phyloP scores from a whole-genome alignment of 768 basidiomycete species.

The Kondoa malvinella region DNA sequence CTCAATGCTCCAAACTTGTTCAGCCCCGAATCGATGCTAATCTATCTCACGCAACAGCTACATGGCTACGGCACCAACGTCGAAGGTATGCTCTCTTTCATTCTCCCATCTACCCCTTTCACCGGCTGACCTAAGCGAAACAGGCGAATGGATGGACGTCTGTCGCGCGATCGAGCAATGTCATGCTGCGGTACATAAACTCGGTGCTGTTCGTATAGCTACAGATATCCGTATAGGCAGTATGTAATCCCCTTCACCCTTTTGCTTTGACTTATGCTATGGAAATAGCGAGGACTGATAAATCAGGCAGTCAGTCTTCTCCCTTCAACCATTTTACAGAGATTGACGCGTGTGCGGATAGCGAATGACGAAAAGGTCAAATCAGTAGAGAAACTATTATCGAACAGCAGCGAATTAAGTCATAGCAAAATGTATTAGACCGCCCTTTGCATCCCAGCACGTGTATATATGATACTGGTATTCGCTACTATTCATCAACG shows the following conservation, averaged over 20 bases:
- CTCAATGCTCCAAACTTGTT: too few species aligned
- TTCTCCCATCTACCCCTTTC: background rate
- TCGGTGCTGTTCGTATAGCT: slow-evolving; percentile 39
- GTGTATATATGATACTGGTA: too few species aligned
- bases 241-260: background rate
- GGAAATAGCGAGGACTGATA: slow-evolving; percentile 45
- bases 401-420: slow-evolving; percentile 6
- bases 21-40: too few species aligned
- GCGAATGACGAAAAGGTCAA: slow-evolving; percentile 54
- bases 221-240: slow-evolving; percentile 88
- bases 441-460: too few species aligned
- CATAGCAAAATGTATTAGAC: background rate
- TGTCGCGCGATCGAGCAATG: background rate
- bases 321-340: too few species aligned
- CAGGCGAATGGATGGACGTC: background rate
- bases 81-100: background rate
- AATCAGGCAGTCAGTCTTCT: too few species aligned
- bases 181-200: background rate
- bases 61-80: background rate
- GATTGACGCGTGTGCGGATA: too few species aligned
- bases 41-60: background rate
- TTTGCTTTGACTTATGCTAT: background rate
- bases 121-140: background rate
- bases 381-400: slow-evolving; percentile 62
- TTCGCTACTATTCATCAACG: background rate